Evolutionary conservation across 1,284 basidiomycete genomes (phyloP).

Genomic region (Ustilago bromivora): DNA sequence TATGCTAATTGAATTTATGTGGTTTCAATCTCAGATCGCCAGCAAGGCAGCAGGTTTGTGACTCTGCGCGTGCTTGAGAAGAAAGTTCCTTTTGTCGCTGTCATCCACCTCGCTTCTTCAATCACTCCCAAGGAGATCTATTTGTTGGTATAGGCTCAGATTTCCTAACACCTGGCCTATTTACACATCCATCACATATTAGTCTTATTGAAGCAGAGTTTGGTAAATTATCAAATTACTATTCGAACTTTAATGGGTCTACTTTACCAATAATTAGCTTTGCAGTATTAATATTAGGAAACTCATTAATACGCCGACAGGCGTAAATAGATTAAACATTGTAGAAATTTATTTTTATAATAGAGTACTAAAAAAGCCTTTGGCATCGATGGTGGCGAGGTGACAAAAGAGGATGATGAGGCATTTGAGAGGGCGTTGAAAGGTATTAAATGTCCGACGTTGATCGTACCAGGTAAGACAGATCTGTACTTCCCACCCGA

Average conservation of each 20-base stretch:
- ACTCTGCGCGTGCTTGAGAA: not conserved
- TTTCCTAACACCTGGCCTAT: slow-evolving; percentile 9
- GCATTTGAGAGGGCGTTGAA: slow-evolving; percentile 47
- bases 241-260: not conserved
- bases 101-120: slow-evolving; percentile 12
- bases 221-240: slow-evolving; percentile 7
- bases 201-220: slow-evolving; percentile 10
- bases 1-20: not conserved
- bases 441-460: slow-evolving; percentile 38
- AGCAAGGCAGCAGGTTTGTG: not conserved
- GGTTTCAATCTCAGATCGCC: slow-evolving; percentile 4
- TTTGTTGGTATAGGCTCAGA: not conserved
- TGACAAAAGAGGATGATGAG: slow-evolving; percentile 30
- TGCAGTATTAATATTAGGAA: no score
- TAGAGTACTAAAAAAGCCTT: not conserved
- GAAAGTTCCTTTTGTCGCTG: slow-evolving; percentile 12
- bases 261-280: slow-evolving; percentile 3
- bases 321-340: no score
- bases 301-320: no score
- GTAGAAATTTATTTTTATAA: no score
- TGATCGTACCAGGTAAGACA: slow-evolving; percentile 47
- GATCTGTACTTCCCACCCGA: slow-evolving; percentile 61
- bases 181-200: slow-evolving; percentile 14
- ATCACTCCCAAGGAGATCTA: not conserved
- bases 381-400: slow-evolving; percentile 21